Evolutionary conservation across 257 asterid genomes (phyloP), one percentile per base, ranked within the genome.

Genomic region (Parsonsia alboflavescens): DNA sequence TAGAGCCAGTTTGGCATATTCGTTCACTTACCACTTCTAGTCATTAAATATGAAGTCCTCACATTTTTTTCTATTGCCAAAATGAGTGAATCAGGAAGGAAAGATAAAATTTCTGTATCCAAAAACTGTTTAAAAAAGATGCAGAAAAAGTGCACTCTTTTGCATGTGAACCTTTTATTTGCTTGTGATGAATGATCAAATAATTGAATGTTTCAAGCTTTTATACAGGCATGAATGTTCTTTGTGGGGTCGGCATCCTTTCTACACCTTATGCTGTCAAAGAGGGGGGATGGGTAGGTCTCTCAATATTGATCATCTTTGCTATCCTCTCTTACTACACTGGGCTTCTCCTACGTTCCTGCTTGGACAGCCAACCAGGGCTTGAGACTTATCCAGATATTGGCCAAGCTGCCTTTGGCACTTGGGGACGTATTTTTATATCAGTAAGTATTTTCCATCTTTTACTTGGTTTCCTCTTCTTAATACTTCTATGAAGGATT

Each of bases 371-470:
- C 84, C 87, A 87, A 80, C 99, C 99, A 0, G 99, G 97, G 33
- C 96, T 95, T 19, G 93, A 86, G 71, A 95, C 99, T 1, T 95
- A 95, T 73, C 99, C 99, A 0, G 99, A 95, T 79, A 91, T 95
- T 70, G 99, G 99, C 76, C 97, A 92, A 82, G 99, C 97, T 46
- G 99, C 99, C 13, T 95, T 95, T 44, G 99, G 99, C 46, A 83
- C 86, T 2, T 22, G 62, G 3, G 99, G 99, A n/a, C 96, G 98
- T 68, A 58, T 91, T 61, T 75, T 78, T 79, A 88, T 95, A 76
- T 95, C 99, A 3, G 99, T 95, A 86, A 73, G 98, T 84, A 11
- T 74, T 57, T 28, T 57, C 2, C 10, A 19, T 17, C 53, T 7
- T 33, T 10, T 19, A 16, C 1, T 45, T 19, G 45, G 57, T 56